Evolutionary conservation across 2,329 filamentous ascomycete species (phyloP), one percentile per base, ranked within the genome.

Genomic region (Diaporthe destruens): DNA sequence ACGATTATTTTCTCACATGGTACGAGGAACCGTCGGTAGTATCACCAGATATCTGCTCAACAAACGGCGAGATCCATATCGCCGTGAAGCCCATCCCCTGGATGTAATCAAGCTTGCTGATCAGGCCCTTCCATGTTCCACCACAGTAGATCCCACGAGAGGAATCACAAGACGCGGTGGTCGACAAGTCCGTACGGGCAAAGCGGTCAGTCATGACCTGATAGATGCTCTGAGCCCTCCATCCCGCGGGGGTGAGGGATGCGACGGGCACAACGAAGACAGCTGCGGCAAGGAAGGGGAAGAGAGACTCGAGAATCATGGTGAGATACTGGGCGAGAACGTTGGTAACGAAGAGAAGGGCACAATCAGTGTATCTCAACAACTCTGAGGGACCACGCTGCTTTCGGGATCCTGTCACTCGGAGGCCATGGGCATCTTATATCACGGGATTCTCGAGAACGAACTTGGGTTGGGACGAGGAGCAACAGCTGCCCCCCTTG

Each of bases 61-160:
- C 82, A 11, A 85, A 76, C 0, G 85, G 85, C 1, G 84, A 85
- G n/a, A 86, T 86, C 85, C 85, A 87, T 32, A 86, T 81, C 75
- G 79, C 79, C 3, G 79, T 81, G 71, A 81, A 81, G 3, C 80
- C 83, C 82, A 85, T 84, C 56, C 79, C 79, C 74, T 86, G 81
- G 74, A 87, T 86, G 75, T 87, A 87, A 76, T 87, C 85, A 29
- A 87, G 80, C 68, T 83, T 80, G 69, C 84, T 83, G 55, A 84
- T 84, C 63, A 88, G 80, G 1, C 87, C 87, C 42, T 77, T 74
- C 80, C 83, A 88, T 12, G 83, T 84, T 25, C 86, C 86, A 56
- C 85, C 85, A 73, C 86, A 88, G 78, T 87, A 87, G 29, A 77
- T 75, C 57, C 76, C 73, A n/a, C 75, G 65, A 2, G 71, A 74